A percentile compares a stretch with the other conserved stretches of the same genome.
phyloP scores from a whole-genome alignment of 2,329 filamentous ascomycete genomes.

The Cadophora sp. region DNA sequence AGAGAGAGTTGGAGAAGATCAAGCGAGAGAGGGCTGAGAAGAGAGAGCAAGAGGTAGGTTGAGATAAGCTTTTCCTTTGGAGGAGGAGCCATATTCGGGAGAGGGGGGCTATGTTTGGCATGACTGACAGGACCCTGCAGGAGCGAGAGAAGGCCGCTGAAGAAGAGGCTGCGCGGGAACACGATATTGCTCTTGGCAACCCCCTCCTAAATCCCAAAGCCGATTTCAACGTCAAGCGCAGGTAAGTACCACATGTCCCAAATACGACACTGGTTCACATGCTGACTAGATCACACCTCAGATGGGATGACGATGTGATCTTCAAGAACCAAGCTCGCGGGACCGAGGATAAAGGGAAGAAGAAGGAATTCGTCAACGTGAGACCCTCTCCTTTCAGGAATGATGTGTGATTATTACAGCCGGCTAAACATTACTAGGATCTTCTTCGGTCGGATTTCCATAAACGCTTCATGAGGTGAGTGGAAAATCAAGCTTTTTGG shows the following conservation, averaged over 20 bases:
- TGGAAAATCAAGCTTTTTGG: conserved; percentile 24
- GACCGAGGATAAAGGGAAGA: conserved; percentile 87
- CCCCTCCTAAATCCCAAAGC: conserved; percentile 82
- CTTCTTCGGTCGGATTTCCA: conserved; percentile 95
- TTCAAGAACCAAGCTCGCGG: conserved; percentile 99
- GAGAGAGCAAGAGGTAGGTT: conserved; percentile 77
- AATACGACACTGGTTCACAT: neutral
- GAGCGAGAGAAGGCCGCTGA: conserved; percentile 81
- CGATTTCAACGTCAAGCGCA: conserved; percentile 88
- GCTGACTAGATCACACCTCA: conserved; percentile 29
- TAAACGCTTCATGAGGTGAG: conserved; percentile 84
- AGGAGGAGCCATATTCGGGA: neutral
- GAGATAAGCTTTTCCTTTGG: conserved; percentile 23
- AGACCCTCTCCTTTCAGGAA: conserved; percentile 44
- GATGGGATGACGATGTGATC: conserved; percentile 98
- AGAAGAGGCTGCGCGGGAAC: conserved; percentile 84
- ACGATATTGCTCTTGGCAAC: conserved; percentile 90
- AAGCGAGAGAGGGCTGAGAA: conserved; percentile 81
- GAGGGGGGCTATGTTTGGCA: conserved; percentile 1
- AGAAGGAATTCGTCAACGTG: conserved; percentile 96
- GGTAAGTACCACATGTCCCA: conserved; percentile 44
- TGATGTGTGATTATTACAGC: conserved; percentile 16
- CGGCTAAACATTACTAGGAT: conserved; percentile 59
- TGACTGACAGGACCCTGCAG: conserved; percentile 47
- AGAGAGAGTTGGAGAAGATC: conserved; percentile 94